A percentile compares a stretch with the other conserved stretches of the same genome.
These are phyloP conservation scores for Hirsutella minnesotensis DNA, from an alignment of 2,329 filamentous ascomycete genomes.

Conservation along the genomic window DNA sequence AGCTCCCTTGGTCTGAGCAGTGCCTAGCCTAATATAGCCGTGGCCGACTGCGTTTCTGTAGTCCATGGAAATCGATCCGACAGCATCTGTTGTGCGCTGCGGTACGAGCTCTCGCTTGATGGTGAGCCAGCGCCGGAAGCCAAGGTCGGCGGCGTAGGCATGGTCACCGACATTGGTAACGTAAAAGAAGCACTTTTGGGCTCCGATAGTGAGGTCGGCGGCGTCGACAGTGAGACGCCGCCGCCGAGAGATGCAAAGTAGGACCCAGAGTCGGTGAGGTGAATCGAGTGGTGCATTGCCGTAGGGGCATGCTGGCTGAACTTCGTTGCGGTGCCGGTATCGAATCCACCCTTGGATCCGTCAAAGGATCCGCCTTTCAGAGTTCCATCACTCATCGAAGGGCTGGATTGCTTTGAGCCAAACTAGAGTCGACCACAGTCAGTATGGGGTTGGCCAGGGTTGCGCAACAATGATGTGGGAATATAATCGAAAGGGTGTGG, in stretches of 20 bases:
- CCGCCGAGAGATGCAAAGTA: conserved; percentile 9
- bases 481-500: too few species aligned
- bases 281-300: conserved; percentile 14
- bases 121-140: conserved; percentile 34
- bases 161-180: conserved; percentile 20
- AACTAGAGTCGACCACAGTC: conserved; percentile 32
- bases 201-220: conserved; percentile 15
- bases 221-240: conserved; percentile 7
- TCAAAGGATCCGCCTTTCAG: conserved; percentile 28
- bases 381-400: conserved; percentile 36
- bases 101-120: conserved; percentile 25
- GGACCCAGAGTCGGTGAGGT: conserved; percentile 7
- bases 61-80: conserved; percentile 35
- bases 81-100: conserved; percentile 20
- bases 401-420: conserved; percentile 46
- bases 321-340: not conserved
- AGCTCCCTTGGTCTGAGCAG: not conserved
- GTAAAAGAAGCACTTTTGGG: conserved; percentile 13
- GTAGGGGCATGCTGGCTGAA: not conserved
- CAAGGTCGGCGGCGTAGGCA: conserved; percentile 34
- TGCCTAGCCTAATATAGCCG: conserved; percentile 32
- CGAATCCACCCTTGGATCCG: conserved; percentile 2
- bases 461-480: too few species aligned
- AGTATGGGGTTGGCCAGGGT: too few species aligned
- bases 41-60: conserved; percentile 34